Evolutionary conservation across 2,329 filamentous ascomycete genomes (phyloP).

Genomic region (Dactylellina parvicollis): DNA sequence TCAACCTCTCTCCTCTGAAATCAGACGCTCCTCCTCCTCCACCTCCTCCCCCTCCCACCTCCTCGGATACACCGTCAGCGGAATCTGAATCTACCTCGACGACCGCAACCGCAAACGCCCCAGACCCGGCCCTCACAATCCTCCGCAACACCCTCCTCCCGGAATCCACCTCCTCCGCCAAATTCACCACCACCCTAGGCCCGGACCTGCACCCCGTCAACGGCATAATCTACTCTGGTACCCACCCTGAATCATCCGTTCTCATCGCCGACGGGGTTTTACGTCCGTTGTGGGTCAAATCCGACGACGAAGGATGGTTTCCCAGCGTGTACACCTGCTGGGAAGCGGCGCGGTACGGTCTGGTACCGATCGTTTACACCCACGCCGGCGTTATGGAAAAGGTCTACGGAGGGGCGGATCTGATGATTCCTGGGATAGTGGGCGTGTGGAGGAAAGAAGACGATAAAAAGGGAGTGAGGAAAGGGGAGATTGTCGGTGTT

Average conservation of each 20-base stretch:
- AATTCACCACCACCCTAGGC: slow-evolving; percentile 73
- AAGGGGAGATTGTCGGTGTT: slow-evolving; percentile 72
- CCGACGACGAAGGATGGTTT: slow-evolving; percentile 68
- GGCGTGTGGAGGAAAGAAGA: slow-evolving; percentile 63
- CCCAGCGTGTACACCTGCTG: slow-evolving; percentile 72
- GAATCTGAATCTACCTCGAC: slow-evolving; percentile 57
- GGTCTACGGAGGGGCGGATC: slow-evolving; percentile 71
- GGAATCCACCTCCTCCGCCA: slow-evolving; percentile 71
- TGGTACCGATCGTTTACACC: slow-evolving; percentile 73
- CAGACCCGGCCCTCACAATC: slow-evolving; percentile 25
- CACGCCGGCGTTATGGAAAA: slow-evolving; percentile 71
- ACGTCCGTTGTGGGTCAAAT: slow-evolving; percentile 72
- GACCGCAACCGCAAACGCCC: background rate
- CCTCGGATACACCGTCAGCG: slow-evolving; percentile 55
- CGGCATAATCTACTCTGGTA: slow-evolving; percentile 73
- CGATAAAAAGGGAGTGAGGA: slow-evolving; percentile 64
- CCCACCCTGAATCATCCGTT: slow-evolving; percentile 62
- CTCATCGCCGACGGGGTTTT: slow-evolving; percentile 64
- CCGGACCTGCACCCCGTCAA: slow-evolving; percentile 71
- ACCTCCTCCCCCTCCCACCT: slow-evolving; percentile 61
- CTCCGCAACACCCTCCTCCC: slow-evolving; percentile 70
- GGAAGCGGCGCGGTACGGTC: slow-evolving; percentile 66
- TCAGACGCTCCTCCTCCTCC: background rate
- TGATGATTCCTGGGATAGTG: slow-evolving; percentile 75
- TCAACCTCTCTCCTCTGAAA: slow-evolving; percentile 59